Evolutionary conservation across 2,329 filamentous ascomycete species (phyloP).

Genomic region (Venturia effusa): DNA sequence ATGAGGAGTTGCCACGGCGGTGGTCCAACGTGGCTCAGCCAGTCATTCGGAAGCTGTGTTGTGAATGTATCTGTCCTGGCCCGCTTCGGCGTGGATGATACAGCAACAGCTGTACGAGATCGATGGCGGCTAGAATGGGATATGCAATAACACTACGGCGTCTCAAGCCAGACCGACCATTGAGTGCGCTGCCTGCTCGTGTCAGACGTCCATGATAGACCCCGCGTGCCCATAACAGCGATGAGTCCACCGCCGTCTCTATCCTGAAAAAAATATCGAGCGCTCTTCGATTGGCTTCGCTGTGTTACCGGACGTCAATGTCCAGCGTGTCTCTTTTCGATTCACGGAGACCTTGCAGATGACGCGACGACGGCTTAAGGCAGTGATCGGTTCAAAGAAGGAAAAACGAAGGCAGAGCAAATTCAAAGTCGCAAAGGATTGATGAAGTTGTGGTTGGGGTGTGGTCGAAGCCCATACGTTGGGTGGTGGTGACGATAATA

Average conservation of each 20-base stretch:
- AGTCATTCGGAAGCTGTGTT: background rate
- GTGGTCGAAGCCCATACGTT: background rate
- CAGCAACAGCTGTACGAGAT: background rate
- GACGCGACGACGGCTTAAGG: background rate
- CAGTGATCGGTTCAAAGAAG: background rate
- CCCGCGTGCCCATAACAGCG: background rate
- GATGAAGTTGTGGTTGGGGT: background rate
- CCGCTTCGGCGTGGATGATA: background rate
- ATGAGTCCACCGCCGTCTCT: background rate
- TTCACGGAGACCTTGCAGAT: background rate
- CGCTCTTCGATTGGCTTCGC: background rate
- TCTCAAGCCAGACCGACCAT: background rate
- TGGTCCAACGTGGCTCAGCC: background rate
- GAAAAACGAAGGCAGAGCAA: background rate
- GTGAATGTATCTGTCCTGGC: slow-evolving; percentile 3
- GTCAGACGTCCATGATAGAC: background rate
- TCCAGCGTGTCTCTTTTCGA: background rate
- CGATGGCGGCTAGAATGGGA: slow-evolving; percentile 1
- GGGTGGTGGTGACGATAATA: background rate
- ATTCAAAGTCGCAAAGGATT: background rate
- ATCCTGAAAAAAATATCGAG: background rate
- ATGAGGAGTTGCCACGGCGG: background rate
- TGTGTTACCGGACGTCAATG: background rate
- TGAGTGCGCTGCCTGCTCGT: background rate
- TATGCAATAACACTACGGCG: background rate